Base-by-base conservation (phyloP, 2,329 filamentous ascomycete species). In the Magnaporthiopsis poae region DNA sequence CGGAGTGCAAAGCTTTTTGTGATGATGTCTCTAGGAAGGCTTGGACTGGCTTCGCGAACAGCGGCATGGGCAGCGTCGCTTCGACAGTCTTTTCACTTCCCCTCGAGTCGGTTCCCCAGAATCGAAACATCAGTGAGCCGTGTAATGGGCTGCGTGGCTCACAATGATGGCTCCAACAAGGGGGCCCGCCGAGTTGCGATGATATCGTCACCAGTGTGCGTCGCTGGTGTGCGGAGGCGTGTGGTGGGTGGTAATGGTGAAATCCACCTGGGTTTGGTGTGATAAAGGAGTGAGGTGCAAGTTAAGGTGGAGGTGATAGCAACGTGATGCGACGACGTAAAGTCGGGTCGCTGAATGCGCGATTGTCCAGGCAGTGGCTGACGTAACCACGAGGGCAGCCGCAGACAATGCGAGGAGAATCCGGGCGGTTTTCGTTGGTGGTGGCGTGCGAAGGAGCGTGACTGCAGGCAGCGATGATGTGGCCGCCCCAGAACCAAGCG, bases 51-150 rank as follows among this genome's bases (percentile, higher is more conserved):
- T 74, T 75, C 66, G 71, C 70, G 69, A 74, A 75, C 68, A 74
- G 71, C 67, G 75, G 72, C 72, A 78, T 80, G 69, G 78, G 77
- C 70, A 77, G 74, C 69, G 77, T 77, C 70, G 76, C 74, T 71
- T 80, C 76, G 72, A 80, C 74, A 70, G 78, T 76, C 76, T 80
- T 81, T 67, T 86, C 83, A 78, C 80, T 82, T 81, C 81, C 82
- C 81, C 81, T 80, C 70, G 81, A 77, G 72, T 86, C 85, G 72
- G 82, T 80, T 73, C 80, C 79, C 83, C 84, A 87, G 74, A 87
- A 84, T 71, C 83, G 81, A 77, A 88, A 87, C 85, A 87, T 87
- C 77, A 80, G 80, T 77, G 80, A 78, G 75, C 76, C 35, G 13
- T 25, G n/a, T 52, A 18, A 1, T 5, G n/a, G 46, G 46, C 46